These are phyloP conservation scores for Lichina pygmaea DNA, from an alignment of 495 filamentous ascomycete species.

Conservation along the genomic window DNA sequence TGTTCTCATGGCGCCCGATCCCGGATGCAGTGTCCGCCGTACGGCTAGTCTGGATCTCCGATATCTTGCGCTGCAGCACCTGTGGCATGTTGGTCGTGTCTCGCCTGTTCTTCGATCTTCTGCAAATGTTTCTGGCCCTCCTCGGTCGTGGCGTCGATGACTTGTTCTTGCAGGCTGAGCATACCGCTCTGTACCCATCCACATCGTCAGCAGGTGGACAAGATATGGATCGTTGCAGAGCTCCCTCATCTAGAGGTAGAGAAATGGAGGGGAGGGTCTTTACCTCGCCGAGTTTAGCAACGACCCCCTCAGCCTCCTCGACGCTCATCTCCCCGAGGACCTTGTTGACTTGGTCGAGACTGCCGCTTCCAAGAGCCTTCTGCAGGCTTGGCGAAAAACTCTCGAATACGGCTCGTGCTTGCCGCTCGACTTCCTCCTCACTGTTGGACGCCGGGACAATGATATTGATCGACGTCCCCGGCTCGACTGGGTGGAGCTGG, in stretches of 20 bases:
- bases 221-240: neutral
- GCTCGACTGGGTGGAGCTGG: slow-evolving; percentile 87
- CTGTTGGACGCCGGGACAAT: slow-evolving; percentile 33
- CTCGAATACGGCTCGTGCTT: slow-evolving; percentile 54
- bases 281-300: slow-evolving; percentile 55
- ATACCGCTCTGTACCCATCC: slow-evolving; percentile 33
- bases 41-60: slow-evolving; percentile 1
- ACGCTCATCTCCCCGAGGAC: slow-evolving; percentile 84
- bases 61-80: neutral
- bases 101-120: slow-evolving; percentile 36
- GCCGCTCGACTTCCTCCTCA: slow-evolving; percentile 33
- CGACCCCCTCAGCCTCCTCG: slow-evolving; percentile 73
- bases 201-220: neutral
- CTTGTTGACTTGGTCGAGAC: slow-evolving; percentile 81
- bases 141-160: slow-evolving; percentile 89
- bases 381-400: slow-evolving; percentile 56
- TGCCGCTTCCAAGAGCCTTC: slow-evolving; percentile 59
- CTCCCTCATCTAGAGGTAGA: neutral
- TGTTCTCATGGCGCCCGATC: too few relatives aligned
- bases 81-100: too few relatives aligned
- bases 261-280: slow-evolving; percentile 5
- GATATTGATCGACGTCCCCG: slow-evolving; percentile 81
- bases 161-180: slow-evolving; percentile 70
- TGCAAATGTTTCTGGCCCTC: slow-evolving; percentile 57
- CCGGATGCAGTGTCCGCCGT: too few relatives aligned